A percentile compares a stretch with the other conserved stretches of the same genome.
These are phyloP conservation scores for Tilletia walkeri DNA, from an alignment of 1,284 basidiomycete genomes.

Conservation along the genomic window DNA sequence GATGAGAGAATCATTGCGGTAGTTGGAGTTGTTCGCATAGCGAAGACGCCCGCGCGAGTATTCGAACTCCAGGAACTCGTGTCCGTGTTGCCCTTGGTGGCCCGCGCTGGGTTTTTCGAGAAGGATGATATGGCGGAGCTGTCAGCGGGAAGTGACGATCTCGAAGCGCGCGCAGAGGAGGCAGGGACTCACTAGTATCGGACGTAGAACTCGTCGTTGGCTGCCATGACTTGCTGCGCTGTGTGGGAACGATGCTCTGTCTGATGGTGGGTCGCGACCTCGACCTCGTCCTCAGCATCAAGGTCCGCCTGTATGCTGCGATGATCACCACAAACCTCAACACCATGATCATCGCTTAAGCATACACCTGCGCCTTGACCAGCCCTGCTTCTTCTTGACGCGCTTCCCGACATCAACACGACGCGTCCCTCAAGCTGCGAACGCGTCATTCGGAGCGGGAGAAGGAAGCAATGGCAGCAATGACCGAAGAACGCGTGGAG, in stretches of 20 bases:
- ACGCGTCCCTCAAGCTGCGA: no score
- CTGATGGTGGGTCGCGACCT: background rate
- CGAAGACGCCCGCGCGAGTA: constrained; percentile 91
- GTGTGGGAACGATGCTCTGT: background rate
- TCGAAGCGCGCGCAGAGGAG: background rate
- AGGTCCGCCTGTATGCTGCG: no score
- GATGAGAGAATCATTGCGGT: constrained; percentile 93
- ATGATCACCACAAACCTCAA: no score
- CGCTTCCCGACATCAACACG: no score
- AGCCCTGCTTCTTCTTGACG: no score
- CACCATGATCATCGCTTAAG: no score
- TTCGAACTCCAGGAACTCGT: constrained; percentile 89
- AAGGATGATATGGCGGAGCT: background rate
- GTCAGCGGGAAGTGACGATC: no score
- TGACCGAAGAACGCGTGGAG: background rate
- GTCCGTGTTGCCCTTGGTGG: constrained; percentile 53
- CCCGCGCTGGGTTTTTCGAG: constrained; percentile 37
- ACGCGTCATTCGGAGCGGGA: no score
- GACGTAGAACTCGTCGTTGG: constrained; percentile 53
- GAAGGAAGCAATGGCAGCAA: background rate
- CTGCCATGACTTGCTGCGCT: background rate
- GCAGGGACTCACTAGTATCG: constrained; percentile 50
- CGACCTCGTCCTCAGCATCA: background rate
- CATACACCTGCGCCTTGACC: no score
- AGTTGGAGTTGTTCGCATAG: constrained; percentile 99